Percentiles rank a stretch among this genome's conserved stretches.
phyloP scores from a whole-genome alignment of 768 basidiomycete species.

The Boletus rufocinnamomeus region DNA sequence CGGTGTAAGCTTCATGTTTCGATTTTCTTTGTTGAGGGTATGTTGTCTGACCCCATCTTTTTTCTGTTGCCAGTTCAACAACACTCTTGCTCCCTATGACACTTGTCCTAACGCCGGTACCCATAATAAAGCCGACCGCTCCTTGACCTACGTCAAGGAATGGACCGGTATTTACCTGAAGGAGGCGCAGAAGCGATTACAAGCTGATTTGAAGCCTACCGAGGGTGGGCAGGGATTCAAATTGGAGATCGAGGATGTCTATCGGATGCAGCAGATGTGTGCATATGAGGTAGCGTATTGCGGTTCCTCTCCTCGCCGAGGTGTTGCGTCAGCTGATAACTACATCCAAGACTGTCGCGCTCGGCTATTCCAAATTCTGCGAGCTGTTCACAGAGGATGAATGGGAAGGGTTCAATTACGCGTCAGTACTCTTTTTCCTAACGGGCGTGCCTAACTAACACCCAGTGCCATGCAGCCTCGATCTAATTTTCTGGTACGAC shows the following conservation, averaged over 20 bases:
- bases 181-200: constrained; percentile 61
- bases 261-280: constrained; percentile 79
- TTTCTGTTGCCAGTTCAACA: constrained; percentile 57
- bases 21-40: constrained; percentile 2
- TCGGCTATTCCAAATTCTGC: constrained; percentile 92
- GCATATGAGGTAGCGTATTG: constrained; percentile 66
- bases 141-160: constrained; percentile 51
- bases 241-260: constrained; percentile 67
- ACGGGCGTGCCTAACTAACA: not conserved
- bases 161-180: constrained; percentile 78
- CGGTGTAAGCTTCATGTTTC: constrained; percentile 45
- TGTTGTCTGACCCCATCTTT: not conserved
- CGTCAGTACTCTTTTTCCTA: constrained; percentile 44
- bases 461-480: constrained; percentile 14
- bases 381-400: constrained; percentile 87
- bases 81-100: constrained; percentile 83
- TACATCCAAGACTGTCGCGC: constrained; percentile 72
- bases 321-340: not conserved
- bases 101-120: constrained; percentile 71
- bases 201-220: constrained; percentile 43
- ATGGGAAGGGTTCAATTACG: constrained; percentile 92
- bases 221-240: constrained; percentile 48
- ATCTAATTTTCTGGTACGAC: constrained; percentile 47
- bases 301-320: not conserved
- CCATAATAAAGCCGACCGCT: constrained; percentile 55